Evolutionary conservation across 345 rosid species (phyloP).

Genomic region (Syzygium jambos): DNA sequence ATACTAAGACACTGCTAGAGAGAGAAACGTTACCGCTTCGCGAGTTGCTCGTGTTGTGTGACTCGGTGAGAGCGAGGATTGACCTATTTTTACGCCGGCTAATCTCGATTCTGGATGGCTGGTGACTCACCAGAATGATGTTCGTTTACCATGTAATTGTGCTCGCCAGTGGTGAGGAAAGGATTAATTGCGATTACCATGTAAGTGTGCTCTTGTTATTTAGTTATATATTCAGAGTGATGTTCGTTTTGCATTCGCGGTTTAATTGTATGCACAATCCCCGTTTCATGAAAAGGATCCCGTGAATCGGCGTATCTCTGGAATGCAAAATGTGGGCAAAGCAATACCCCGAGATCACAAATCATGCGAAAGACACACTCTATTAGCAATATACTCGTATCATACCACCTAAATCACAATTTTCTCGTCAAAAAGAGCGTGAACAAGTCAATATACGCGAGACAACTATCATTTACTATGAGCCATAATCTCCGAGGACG

Average conservation of each 20-base stretch:
- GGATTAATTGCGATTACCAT: neutral
- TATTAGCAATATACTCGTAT: too few species aligned
- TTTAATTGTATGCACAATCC: neutral
- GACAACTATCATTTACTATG: neutral
- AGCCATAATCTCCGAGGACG: too few species aligned
- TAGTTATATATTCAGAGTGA: neutral
- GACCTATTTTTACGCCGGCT: neutral
- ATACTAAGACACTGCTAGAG: neutral
- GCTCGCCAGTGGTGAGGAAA: too few species aligned
- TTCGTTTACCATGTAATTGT: neutral
- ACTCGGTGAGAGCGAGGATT: neutral
- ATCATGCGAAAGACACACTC: neutral
- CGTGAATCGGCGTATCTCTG: accelerated
- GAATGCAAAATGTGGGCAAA: accelerated
- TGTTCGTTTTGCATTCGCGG: neutral
- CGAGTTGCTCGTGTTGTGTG: neutral
- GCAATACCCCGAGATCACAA: neutral
- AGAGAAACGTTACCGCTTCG: neutral
- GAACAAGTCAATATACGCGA: neutral
- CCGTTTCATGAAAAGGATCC: neutral
- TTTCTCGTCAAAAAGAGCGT: neutral
- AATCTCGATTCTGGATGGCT: neutral
- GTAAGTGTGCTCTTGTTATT: neutral
- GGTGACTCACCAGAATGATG: neutral
- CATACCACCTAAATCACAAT: neutral